These are phyloP conservation scores for Cordyceps farinosa DNA, from an alignment of 2,329 filamentous ascomycete species.

Conservation along the genomic window DNA sequence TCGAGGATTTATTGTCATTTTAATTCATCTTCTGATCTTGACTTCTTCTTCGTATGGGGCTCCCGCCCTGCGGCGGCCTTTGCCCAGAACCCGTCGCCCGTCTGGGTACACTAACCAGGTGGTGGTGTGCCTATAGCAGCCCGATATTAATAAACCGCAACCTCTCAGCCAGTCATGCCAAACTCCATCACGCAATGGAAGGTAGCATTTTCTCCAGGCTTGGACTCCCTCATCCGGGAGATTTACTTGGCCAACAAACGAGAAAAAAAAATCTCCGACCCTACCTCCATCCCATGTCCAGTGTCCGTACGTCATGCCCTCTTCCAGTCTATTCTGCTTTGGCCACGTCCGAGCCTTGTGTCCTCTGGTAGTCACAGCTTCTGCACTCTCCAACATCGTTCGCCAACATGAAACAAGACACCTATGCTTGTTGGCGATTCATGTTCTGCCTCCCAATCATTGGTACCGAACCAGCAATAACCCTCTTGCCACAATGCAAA, in stretches of 20 bases:
- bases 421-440: neutral
- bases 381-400: neutral
- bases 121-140: constrained; percentile 7
- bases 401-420: neutral
- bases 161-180: neutral
- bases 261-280: neutral
- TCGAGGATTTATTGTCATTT: neutral
- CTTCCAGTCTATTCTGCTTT: neutral
- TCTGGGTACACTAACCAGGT: constrained; percentile 8
- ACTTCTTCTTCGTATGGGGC: neutral
- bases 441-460: neutral
- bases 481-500: neutral
- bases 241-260: neutral
- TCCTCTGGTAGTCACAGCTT: neutral
- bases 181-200: neutral
- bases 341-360: neutral
- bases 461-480: neutral
- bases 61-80: neutral
- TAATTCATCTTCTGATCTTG: neutral
- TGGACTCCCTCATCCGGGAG: neutral
- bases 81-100: neutral
- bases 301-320: neutral
- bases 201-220: neutral
- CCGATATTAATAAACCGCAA: neutral
- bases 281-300: neutral